Base-by-base conservation (phyloP, 371 early-diverging fungal species). In the Funneliformis caledonium region DNA sequence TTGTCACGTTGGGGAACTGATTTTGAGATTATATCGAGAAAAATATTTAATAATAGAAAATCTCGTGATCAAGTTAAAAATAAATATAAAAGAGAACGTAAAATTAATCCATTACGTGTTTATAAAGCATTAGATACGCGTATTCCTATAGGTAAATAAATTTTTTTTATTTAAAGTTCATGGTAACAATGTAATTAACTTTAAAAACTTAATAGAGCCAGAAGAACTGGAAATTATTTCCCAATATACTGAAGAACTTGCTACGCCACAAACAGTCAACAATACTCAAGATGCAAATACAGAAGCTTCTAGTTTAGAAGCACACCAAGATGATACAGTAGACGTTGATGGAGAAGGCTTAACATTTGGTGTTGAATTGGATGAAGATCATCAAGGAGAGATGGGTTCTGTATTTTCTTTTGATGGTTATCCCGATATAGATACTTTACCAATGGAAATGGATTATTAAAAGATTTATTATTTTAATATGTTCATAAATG, bases 1-100 rank as follows among this genome's bases (percentile, higher is more conserved):
- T 74, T 94, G 10, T 84, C 91, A 33, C 91, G 90, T 76, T 95
- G 92, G 88, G 95, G 95, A 1, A 93, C 94, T 10, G 93, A 95
- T 82, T 93, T 95, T 78, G 88, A 89, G 19, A 90, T 92, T 84
- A 91, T 93, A 42, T 84, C 87, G 6, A 22, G n/a, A 52, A 84
- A 85, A 42, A 78, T 92, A 77, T 89, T 95, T 77, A 90, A 89
- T 6, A 85, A 83, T 10, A 83, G 92, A 72, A 72, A 72, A 26
- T 88, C 88, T 9, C 86, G 94, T 16, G 81, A 82, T 1, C 93
- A 93, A 33, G 82, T 95, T 65, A 90, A 92, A 78, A 80, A 84
- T 52, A 95, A 95, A 82, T 94, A 88, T 81, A 91, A 89, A 76
- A 83, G 86, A 12, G 95, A 95, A 81, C 93, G 93, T 78, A 83